Evolutionary conservation across 1,284 basidiomycete species (phyloP).

Genomic region (Rhodotorula sp.): DNA sequence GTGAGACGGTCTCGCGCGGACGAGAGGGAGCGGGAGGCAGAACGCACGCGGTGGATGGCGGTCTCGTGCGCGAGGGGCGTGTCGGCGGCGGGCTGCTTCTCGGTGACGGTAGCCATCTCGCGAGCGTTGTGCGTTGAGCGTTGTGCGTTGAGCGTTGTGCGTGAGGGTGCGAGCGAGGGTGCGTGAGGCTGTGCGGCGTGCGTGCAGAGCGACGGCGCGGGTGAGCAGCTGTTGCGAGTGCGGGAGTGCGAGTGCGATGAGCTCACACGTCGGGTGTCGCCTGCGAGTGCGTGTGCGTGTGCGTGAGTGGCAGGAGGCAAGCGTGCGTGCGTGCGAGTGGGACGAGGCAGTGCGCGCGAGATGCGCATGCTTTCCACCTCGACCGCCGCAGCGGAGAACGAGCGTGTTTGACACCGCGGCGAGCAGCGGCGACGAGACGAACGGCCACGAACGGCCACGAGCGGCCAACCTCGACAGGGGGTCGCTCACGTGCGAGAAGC

Average conservation of each 20-base stretch:
- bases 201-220: not conserved
- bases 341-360: not conserved
- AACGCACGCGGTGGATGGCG: conserved; percentile 9
- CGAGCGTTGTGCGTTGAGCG: not conserved
- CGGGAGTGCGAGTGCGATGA: no score
- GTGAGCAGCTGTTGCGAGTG: not conserved
- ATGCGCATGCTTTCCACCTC: not conserved
- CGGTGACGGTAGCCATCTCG: not conserved
- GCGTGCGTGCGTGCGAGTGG: no score
- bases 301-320: no score
- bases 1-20: not conserved
- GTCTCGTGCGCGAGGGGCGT: conserved; percentile 3
- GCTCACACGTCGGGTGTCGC: no score
- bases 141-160: no score
- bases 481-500: no score
- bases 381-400: no score
- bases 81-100: conserved; percentile 3
- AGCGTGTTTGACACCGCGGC: no score
- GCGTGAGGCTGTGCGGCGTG: not conserved
- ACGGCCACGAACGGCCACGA: no score
- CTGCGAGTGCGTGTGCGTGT: no score
- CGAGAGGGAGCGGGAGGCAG: not conserved
- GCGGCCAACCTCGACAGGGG: no score
- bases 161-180: not conserved
- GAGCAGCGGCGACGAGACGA: no score